A percentile compares a stretch with the other conserved stretches of the same genome.
These are phyloP conservation scores for Terfezia claveryi DNA, from an alignment of 495 filamentous ascomycete genomes.

Conservation along the genomic window DNA sequence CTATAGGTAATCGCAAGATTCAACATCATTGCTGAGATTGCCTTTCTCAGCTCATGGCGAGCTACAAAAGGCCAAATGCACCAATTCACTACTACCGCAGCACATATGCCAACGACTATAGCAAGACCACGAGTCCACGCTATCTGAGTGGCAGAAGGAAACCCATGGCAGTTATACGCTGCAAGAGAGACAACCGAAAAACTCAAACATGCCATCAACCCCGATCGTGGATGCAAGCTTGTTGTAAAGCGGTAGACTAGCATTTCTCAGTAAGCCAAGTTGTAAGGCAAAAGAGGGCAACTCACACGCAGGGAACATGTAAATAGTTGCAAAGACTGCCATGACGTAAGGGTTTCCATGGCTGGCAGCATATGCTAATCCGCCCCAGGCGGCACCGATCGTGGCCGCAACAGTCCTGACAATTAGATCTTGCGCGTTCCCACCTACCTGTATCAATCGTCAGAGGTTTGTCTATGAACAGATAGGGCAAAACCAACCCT, in stretches of 20 bases:
- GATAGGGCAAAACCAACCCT: slow-evolving; percentile 18
- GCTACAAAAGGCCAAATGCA: slow-evolving; percentile 38
- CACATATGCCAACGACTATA: slow-evolving; percentile 29
- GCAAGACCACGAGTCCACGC: slow-evolving; percentile 28
- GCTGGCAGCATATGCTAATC: slow-evolving; percentile 28
- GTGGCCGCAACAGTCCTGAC: slow-evolving; percentile 25
- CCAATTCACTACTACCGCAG: slow-evolving; percentile 34
- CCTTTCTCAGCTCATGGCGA: slow-evolving; percentile 34
- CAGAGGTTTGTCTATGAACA: background rate
- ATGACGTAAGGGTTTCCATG: slow-evolving; percentile 32
- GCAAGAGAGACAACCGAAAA: slow-evolving; percentile 34
- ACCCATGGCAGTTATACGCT: slow-evolving; percentile 19
- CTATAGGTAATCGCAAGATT: slow-evolving; percentile 33
- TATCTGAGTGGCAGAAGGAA: slow-evolving; percentile 21
- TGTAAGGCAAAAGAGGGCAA: background rate
- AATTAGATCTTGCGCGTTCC: slow-evolving; percentile 32
- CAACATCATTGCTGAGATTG: slow-evolving; percentile 31
- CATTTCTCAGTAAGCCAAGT: background rate
- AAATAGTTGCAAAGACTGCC: slow-evolving; percentile 33
- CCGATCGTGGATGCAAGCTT: slow-evolving; percentile 31
- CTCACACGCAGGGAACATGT: slow-evolving; percentile 28
- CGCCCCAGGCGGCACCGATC: slow-evolving; percentile 33
- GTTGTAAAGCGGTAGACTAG: slow-evolving; percentile 33
- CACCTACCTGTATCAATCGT: slow-evolving; percentile 17
- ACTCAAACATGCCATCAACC: slow-evolving; percentile 31